Conservation (phyloP, 208 protist genomes). For the Leishmania guyanensis region DNA sequence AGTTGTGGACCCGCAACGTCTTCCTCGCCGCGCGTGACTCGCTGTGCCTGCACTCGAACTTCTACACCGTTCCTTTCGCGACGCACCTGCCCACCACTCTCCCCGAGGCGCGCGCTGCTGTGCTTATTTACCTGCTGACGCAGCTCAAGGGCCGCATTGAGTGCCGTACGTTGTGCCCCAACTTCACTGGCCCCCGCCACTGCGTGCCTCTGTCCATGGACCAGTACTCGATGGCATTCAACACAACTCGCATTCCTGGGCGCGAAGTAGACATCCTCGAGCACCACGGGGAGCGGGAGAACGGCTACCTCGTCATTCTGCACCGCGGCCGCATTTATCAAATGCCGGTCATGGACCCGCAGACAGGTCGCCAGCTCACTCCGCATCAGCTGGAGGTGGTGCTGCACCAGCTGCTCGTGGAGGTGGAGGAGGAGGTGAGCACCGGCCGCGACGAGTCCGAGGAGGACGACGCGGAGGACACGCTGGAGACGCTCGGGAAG, state of each 20-base stretch:
- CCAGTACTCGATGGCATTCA: constrained; percentile 84
- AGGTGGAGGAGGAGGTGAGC: constrained; percentile 50
- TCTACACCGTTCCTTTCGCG: constrained; percentile 80
- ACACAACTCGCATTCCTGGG: constrained; percentile 84
- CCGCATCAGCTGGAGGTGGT: constrained; percentile 61
- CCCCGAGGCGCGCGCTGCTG: constrained; percentile 69
- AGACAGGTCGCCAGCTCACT: constrained; percentile 49
- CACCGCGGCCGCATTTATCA: constrained; percentile 74
- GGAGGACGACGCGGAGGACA: constrained; percentile 55
- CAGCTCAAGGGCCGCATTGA: constrained; percentile 74
- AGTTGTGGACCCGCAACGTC: constrained; percentile 91
- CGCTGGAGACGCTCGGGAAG: constrained; percentile 44
- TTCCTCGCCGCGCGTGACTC: constrained; percentile 75
- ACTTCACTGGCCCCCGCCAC: constrained; percentile 47
- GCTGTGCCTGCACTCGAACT: constrained; percentile 91
- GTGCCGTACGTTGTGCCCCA: constrained; percentile 53
- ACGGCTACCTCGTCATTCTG: constrained; percentile 72
- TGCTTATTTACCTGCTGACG: constrained; percentile 59
- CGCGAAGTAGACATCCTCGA: constrained; percentile 71
- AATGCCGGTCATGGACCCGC: constrained; percentile 51
- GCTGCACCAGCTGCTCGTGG: constrained; percentile 45
- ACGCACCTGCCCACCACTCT: constrained; percentile 46
- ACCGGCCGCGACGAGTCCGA: constrained; percentile 55
- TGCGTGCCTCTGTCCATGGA: constrained; percentile 85
- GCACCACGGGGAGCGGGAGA: constrained; percentile 53